These are phyloP conservation scores for Xylariaceae sp. DNA, from an alignment of 2,329 filamentous ascomycete genomes.

Conservation along the genomic window DNA sequence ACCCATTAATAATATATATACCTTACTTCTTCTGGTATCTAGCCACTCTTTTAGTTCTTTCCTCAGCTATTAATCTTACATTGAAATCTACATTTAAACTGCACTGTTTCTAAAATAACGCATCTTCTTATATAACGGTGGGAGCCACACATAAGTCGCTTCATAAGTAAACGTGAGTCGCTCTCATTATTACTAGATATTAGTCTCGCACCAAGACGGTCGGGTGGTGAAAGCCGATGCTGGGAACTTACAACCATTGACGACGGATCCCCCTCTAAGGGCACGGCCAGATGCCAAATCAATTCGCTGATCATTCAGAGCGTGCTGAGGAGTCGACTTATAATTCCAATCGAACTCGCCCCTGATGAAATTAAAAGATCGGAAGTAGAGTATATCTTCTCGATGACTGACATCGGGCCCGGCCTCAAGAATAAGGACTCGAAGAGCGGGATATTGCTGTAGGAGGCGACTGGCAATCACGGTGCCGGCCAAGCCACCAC, in stretches of 20 bases:
- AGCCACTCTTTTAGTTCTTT: too few relatives aligned
- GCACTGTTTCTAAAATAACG: too few relatives aligned
- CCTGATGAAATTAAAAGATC: slow-evolving; percentile 12
- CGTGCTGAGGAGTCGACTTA: slow-evolving; percentile 11
- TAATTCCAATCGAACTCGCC: slow-evolving; percentile 18
- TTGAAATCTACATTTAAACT: too few relatives aligned
- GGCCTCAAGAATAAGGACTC: slow-evolving; percentile 16
- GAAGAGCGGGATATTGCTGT: slow-evolving; percentile 6
- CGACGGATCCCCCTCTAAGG: slow-evolving; percentile 16
- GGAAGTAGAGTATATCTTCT: slow-evolving; percentile 13
- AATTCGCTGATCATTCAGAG: slow-evolving; percentile 9
- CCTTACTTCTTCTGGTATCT: too few relatives aligned
- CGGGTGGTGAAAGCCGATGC: too few relatives aligned
- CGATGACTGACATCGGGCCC: slow-evolving; percentile 12
- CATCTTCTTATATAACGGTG: too few relatives aligned
- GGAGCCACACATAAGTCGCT: too few relatives aligned
- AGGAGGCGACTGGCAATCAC: slow-evolving; percentile 14
- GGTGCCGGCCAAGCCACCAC: slow-evolving; percentile 12
- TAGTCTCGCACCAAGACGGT: too few relatives aligned
- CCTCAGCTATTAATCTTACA: too few relatives aligned
- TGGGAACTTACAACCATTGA: slow-evolving; percentile 17
- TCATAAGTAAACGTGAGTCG: too few relatives aligned
- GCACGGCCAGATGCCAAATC: slow-evolving; percentile 12
- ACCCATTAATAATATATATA: too few relatives aligned
- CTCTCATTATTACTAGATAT: too few relatives aligned